Percentiles rank a stretch among this genome's conserved stretches.
Evolutionary conservation across 1,284 basidiomycete species (phyloP).

Genomic region (Fomitopsis schrenkii): DNA sequence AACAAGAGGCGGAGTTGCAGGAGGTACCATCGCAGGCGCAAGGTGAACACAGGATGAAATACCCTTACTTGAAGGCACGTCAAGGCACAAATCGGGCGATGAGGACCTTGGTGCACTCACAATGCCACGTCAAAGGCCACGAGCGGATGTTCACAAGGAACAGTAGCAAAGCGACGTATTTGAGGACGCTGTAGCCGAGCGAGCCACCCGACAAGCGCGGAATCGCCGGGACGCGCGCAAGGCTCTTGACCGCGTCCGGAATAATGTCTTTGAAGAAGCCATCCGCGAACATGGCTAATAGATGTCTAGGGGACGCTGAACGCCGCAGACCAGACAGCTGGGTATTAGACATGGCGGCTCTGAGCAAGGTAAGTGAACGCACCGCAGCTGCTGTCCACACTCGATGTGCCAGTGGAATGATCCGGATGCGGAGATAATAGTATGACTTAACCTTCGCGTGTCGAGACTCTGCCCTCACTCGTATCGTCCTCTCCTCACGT

Average conservation of each 20-base stretch:
- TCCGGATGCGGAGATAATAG: background rate
- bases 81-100: background rate
- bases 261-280: background rate
- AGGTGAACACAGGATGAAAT: conserved; percentile 42
- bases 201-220: background rate
- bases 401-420: background rate
- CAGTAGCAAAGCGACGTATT: conserved; percentile 27
- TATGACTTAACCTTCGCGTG: background rate
- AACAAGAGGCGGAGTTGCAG: conserved; percentile 39
- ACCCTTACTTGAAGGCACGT: conserved; percentile 44
- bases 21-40: conserved; percentile 33
- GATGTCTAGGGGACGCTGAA: background rate
- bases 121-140: conserved; percentile 62
- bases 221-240: background rate
- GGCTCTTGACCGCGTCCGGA: background rate
- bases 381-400: background rate
- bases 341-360: background rate
- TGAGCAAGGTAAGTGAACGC: background rate
- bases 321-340: background rate
- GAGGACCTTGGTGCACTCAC: conserved; percentile 39
- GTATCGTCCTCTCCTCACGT: background rate
- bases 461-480: too few species aligned
- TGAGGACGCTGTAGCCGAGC: conserved; percentile 14
- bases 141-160: conserved; percentile 53
- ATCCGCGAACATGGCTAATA: background rate